Conservation (phyloP, 2,329 filamentous ascomycete genomes). For the Aureobasidium sp. region DNA sequence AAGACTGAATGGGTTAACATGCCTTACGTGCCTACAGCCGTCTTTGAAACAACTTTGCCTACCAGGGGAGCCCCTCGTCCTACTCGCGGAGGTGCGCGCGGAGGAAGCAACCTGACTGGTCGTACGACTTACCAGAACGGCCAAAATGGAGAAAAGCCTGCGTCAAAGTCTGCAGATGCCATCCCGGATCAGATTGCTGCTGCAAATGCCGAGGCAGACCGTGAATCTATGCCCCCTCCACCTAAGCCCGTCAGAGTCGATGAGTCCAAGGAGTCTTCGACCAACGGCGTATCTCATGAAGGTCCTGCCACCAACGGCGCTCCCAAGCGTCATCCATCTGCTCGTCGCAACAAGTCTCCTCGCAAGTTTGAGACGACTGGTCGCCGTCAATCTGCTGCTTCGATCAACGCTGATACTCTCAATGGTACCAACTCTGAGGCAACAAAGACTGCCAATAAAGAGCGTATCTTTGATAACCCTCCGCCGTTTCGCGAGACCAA, state of each 20-base stretch:
- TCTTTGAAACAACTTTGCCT: constrained; percentile 77
- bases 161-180: background rate
- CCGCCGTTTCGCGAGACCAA: constrained; percentile 8
- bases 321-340: constrained; percentile 8
- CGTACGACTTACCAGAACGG: constrained; percentile 33
- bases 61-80: constrained; percentile 18
- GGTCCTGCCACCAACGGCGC: background rate
- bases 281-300: constrained; percentile 6
- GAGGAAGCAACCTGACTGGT: constrained; percentile 43
- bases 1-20: constrained; percentile 85
- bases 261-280: background rate
- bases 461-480: constrained; percentile 1
- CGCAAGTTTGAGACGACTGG: constrained; percentile 16
- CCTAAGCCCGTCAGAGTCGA: constrained; percentile 20
- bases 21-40: constrained; percentile 74
- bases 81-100: constrained; percentile 50
- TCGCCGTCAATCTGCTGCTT: constrained; percentile 5
- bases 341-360: constrained; percentile 19
- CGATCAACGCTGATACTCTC: background rate
- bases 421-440: background rate
- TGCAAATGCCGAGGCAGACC: constrained; percentile 21
- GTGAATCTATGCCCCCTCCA: constrained; percentile 25
- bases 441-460: constrained; percentile 2
- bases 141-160: constrained; percentile 9
- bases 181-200: background rate